Percentiles rank a stretch among this genome's conserved stretches.
Conservation (phyloP, 1,284 basidiomycete genomes). For the Tilletia caries region DNA sequence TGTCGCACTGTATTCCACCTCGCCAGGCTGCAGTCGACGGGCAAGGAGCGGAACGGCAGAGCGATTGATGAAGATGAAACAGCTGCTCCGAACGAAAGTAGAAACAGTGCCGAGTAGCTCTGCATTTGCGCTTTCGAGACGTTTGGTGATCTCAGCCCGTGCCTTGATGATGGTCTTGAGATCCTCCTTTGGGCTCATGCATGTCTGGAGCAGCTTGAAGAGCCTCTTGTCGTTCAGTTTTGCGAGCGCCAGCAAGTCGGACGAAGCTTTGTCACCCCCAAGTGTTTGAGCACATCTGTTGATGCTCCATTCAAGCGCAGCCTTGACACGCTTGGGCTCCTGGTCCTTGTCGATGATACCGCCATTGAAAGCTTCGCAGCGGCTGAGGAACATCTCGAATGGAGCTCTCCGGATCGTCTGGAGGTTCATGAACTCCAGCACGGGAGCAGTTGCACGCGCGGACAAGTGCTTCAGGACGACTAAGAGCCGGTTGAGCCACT, state of each 20-base stretch:
- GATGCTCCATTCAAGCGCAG: slow-evolving; percentile 30
- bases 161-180: slow-evolving; percentile 74
- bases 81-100: slow-evolving; percentile 69
- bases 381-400: slow-evolving; percentile 32
- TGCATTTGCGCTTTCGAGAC: slow-evolving; percentile 29
- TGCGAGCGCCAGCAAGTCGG: slow-evolving; percentile 79
- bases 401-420: background rate
- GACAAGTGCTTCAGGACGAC: slow-evolving; percentile 71
- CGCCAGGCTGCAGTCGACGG: slow-evolving; percentile 42
- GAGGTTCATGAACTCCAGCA: slow-evolving; percentile 2
- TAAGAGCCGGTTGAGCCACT: slow-evolving; percentile 81
- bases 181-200: slow-evolving; percentile 78
- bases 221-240: slow-evolving; percentile 78
- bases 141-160: slow-evolving; percentile 36
- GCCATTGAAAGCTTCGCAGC: slow-evolving; percentile 45
- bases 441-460: slow-evolving; percentile 52
- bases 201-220: slow-evolving; percentile 76
- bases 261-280: slow-evolving; percentile 66
- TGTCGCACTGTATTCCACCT: slow-evolving; percentile 13
- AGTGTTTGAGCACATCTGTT: slow-evolving; percentile 21
- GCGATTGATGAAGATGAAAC: slow-evolving; percentile 74
- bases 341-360: slow-evolving; percentile 79
- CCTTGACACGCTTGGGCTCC: slow-evolving; percentile 55
- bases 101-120: slow-evolving; percentile 62
- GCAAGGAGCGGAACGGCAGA: slow-evolving; percentile 76